phyloP scores from a whole-genome alignment of 2,329 filamentous ascomycete genomes.

The Ascosphaera aggregata region DNA sequence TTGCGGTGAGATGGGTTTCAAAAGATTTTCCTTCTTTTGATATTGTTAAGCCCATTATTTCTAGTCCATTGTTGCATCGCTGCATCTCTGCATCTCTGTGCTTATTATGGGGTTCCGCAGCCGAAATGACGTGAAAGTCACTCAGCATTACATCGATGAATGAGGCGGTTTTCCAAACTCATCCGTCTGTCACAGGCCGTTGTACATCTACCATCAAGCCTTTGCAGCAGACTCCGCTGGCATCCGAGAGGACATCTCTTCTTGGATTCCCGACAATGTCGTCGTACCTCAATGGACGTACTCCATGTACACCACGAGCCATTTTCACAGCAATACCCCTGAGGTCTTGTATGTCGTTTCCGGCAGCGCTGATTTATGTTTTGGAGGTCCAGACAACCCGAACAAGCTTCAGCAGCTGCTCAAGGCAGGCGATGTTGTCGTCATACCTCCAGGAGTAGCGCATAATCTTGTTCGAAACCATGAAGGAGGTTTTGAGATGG shows the following conservation, averaged over 20 bases:
- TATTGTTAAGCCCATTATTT: too few relatives aligned
- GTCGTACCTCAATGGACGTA: slow-evolving; percentile 43
- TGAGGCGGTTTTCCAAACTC: slow-evolving; percentile 39
- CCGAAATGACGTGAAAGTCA: slow-evolving; percentile 26
- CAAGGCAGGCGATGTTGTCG: slow-evolving; percentile 35
- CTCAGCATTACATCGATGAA: slow-evolving; percentile 33
- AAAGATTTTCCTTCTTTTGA: too few relatives aligned
- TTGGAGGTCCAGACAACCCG: slow-evolving; percentile 40
- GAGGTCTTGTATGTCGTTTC: slow-evolving; percentile 38
- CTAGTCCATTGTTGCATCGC: too few relatives aligned
- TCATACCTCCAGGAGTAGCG: slow-evolving; percentile 41
- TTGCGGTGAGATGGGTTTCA: too few relatives aligned
- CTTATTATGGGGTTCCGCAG: neutral
- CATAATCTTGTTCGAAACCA: slow-evolving; percentile 38
- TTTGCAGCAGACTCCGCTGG: slow-evolving; percentile 33
- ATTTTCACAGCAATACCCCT: slow-evolving; percentile 45
- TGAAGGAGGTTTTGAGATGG: slow-evolving; percentile 35
- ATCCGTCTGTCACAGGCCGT: slow-evolving; percentile 35
- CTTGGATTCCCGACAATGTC: slow-evolving; percentile 19
- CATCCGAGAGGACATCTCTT: slow-evolving; percentile 2
- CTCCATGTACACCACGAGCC: slow-evolving; percentile 41
- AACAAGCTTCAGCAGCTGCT: slow-evolving; percentile 31
- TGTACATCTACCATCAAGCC: slow-evolving; percentile 40
- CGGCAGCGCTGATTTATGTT: slow-evolving; percentile 38
- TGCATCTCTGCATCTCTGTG: too few relatives aligned